These are phyloP conservation scores for Adansonia rubrostipa DNA, from an alignment of 441 rosid species.

Conservation along the genomic window DNA sequence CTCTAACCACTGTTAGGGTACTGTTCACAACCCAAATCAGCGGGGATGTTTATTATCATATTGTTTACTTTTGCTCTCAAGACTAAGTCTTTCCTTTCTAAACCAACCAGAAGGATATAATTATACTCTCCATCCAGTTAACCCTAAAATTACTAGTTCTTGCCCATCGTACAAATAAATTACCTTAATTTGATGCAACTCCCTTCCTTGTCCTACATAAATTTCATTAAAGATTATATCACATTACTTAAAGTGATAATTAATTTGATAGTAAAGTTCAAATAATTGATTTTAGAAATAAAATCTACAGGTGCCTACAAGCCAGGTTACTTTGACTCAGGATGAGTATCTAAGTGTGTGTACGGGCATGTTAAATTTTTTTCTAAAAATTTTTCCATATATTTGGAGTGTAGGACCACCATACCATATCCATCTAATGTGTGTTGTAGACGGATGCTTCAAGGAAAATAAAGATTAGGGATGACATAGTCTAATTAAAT, in stretches of 20 bases:
- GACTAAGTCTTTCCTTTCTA: background rate
- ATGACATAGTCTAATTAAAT: background rate
- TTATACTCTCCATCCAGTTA: background rate
- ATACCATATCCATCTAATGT: background rate
- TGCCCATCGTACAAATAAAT: background rate
- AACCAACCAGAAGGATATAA: background rate
- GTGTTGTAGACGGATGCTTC: background rate
- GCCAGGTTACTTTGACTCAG: background rate
- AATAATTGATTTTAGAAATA: constrained; percentile 1
- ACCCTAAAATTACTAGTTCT: background rate
- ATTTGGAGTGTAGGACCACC: background rate
- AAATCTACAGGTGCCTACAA: background rate
- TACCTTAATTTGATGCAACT: constrained; percentile 4
- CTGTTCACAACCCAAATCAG: background rate
- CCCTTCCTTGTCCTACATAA: background rate
- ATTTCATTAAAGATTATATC: background rate
- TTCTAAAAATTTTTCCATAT: background rate
- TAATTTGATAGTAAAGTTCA: background rate
- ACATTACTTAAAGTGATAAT: background rate
- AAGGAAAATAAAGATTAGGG: background rate
- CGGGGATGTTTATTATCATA: background rate
- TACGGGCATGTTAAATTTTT: background rate
- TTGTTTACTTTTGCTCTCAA: constrained; percentile 10
- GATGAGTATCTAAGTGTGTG: background rate
- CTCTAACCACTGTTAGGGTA: background rate